Conservation (phyloP, 2,329 filamentous ascomycete genomes). For the Xylaria sp. region DNA sequence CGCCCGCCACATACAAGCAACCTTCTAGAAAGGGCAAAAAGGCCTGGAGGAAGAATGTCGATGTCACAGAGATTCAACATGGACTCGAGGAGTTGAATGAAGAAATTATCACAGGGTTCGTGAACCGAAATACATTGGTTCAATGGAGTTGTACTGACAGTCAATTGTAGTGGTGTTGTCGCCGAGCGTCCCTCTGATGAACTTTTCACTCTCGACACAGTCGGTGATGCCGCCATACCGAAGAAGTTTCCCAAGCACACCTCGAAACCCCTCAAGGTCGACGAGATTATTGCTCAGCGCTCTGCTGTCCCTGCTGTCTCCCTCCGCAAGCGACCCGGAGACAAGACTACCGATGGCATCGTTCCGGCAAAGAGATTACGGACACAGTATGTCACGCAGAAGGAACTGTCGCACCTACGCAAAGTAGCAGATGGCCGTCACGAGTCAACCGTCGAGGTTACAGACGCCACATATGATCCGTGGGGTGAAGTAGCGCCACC, state of each 20-base stretch:
- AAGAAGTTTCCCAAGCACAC: slow-evolving; percentile 66
- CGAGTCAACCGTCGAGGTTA: slow-evolving; percentile 55
- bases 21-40: slow-evolving; percentile 97
- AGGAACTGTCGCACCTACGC: slow-evolving; percentile 78
- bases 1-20: slow-evolving; percentile 82
- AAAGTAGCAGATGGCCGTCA: slow-evolving; percentile 76
- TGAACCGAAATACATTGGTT: slow-evolving; percentile 4
- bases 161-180: slow-evolving; percentile 70
- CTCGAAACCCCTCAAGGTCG: slow-evolving; percentile 81
- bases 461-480: slow-evolving; percentile 74
- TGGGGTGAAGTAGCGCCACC: slow-evolving; percentile 62
- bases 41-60: slow-evolving; percentile 98
- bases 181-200: slow-evolving; percentile 80
- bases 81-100: slow-evolving; percentile 85
- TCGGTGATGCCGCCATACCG: slow-evolving; percentile 68
- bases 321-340: slow-evolving; percentile 72
- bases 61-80: slow-evolving; percentile 81
- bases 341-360: slow-evolving; percentile 73
- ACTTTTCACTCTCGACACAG: slow-evolving; percentile 81
- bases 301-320: slow-evolving; percentile 81
- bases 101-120: slow-evolving; percentile 86
- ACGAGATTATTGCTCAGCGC: slow-evolving; percentile 86
- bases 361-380: slow-evolving; percentile 75
- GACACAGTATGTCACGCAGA: slow-evolving; percentile 78
- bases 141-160: slow-evolving; percentile 7